These are phyloP conservation scores for Fusarium torulosum DNA, from an alignment of 2,329 filamentous ascomycete species.

Conservation along the genomic window DNA sequence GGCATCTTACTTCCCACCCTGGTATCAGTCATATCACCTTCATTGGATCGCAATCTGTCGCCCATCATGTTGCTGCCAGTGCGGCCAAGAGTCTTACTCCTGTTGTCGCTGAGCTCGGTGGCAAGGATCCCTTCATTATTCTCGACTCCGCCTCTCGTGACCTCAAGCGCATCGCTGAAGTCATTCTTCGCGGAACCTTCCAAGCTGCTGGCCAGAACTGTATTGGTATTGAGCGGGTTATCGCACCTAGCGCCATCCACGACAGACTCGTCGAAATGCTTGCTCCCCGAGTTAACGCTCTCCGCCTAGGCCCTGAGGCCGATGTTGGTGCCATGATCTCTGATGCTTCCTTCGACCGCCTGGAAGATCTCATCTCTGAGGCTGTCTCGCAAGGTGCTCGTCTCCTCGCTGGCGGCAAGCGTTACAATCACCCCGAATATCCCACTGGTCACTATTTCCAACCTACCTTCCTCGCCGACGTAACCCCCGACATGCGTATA, in stretches of 20 bases:
- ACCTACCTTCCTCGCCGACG: constrained; percentile 91
- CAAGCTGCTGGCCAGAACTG: constrained; percentile 98
- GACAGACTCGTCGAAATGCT: constrained; percentile 77
- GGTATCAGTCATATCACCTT: constrained; percentile 92
- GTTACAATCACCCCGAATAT: constrained; percentile 77
- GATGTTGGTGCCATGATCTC: constrained; percentile 96
- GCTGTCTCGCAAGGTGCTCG: constrained; percentile 84
- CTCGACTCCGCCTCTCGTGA: constrained; percentile 79
- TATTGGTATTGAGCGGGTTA: constrained; percentile 94
- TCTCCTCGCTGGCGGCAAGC: constrained; percentile 83
- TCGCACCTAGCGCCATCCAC: constrained; percentile 83
- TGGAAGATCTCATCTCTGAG: constrained; percentile 81
- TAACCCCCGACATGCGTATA: constrained; percentile 86
- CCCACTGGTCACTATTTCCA: constrained; percentile 90
- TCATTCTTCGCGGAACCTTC: constrained; percentile 92
- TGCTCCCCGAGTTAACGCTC: constrained; percentile 76
- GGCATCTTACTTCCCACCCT: constrained; percentile 85
- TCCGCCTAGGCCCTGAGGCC: constrained; percentile 81
- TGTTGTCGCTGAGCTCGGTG: constrained; percentile 90
- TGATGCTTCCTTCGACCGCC: constrained; percentile 76
- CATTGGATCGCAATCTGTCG: constrained; percentile 89
- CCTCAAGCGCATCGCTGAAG: constrained; percentile 79
- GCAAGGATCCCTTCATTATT: constrained; percentile 92
- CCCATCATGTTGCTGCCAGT: constrained; percentile 86
- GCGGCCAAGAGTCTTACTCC: constrained; percentile 90